These are phyloP conservation scores for Penicillium cosmopolitanum DNA, from an alignment of 495 filamentous ascomycete species.

Conservation along the genomic window DNA sequence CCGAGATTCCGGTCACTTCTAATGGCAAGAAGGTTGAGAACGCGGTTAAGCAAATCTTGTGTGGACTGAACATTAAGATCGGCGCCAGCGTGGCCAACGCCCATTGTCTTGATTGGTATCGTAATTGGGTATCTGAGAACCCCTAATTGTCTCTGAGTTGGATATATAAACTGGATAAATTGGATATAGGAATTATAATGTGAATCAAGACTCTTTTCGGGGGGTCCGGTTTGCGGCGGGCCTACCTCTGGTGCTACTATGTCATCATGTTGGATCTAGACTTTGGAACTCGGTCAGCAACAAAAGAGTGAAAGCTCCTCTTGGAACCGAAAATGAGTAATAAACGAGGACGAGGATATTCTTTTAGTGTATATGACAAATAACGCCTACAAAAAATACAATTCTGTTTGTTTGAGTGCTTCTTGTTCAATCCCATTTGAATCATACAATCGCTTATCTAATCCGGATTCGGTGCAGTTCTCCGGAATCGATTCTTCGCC, in stretches of 20 bases:
- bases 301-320: neutral
- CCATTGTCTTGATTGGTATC: slow-evolving; percentile 83
- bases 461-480: slow-evolving; percentile 24
- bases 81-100: slow-evolving; percentile 85
- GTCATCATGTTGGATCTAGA: slow-evolving; percentile 7
- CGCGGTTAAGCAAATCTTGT: slow-evolving; percentile 92
- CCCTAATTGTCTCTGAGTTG: slow-evolving; percentile 21
- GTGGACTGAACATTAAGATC: slow-evolving; percentile 80
- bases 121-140: slow-evolving; percentile 63
- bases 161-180: slow-evolving; percentile 3
- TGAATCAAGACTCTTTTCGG: neutral
- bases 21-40: slow-evolving; percentile 97
- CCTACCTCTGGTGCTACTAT: neutral
- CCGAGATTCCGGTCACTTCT: slow-evolving; percentile 82
- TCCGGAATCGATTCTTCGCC: slow-evolving; percentile 34
- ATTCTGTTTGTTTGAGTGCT: too few species aligned
- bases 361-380: neutral
- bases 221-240: too few species aligned
- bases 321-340: neutral
- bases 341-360: neutral
- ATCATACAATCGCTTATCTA: slow-evolving; percentile 24
- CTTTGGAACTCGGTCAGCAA: slow-evolving; percentile 9
- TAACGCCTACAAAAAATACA: neutral
- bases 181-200: slow-evolving; percentile 16
- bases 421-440: too few species aligned